Conservation (phyloP, 257 asterid species). For the Rubia yunnanensis region DNA sequence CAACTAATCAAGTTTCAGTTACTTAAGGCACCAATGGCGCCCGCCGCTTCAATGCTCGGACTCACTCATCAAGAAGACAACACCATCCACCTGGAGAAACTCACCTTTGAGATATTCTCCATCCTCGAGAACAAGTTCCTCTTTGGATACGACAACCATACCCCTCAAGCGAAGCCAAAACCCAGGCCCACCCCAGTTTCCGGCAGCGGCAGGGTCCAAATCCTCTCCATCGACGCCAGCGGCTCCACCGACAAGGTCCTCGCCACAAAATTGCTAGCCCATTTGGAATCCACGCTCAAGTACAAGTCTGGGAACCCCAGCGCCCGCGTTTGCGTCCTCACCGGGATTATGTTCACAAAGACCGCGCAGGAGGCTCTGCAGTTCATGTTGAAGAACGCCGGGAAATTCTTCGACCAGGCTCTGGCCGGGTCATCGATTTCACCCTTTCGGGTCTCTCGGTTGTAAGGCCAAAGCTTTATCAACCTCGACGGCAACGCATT, state of each 20-base stretch:
- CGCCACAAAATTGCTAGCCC: slow-evolving; percentile 50
- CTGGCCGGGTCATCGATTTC: slow-evolving; percentile 12
- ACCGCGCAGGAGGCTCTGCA: slow-evolving; percentile 43
- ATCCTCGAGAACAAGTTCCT: slow-evolving; percentile 84
- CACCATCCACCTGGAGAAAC: slow-evolving; percentile 21
- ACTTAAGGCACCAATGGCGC: too few relatives aligned
- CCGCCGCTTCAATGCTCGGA: slow-evolving; percentile 32
- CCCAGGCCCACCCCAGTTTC: not conserved
- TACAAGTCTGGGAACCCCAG: slow-evolving; percentile 42
- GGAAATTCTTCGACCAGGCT: slow-evolving; percentile 11
- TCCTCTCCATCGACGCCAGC: slow-evolving; percentile 65
- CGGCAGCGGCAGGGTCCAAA: slow-evolving; percentile 48
- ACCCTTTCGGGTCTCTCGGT: too few relatives aligned
- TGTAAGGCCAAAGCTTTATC: too few relatives aligned
- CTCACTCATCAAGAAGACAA: slow-evolving; percentile 9
- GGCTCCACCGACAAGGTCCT: slow-evolving; percentile 55
- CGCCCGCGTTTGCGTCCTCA: slow-evolving; percentile 54
- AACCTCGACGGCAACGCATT: too few relatives aligned
- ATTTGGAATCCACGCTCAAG: slow-evolving; percentile 39
- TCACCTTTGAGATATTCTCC: slow-evolving; percentile 65
- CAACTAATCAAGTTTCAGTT: not conserved
- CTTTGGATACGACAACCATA: slow-evolving; percentile 32
- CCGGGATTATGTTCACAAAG: slow-evolving; percentile 48
- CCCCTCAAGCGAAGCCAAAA: not conserved
- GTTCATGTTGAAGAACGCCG: slow-evolving; percentile 30